Conservation (phyloP, 768 basidiomycete genomes). For the Mycena leptocephala region DNA sequence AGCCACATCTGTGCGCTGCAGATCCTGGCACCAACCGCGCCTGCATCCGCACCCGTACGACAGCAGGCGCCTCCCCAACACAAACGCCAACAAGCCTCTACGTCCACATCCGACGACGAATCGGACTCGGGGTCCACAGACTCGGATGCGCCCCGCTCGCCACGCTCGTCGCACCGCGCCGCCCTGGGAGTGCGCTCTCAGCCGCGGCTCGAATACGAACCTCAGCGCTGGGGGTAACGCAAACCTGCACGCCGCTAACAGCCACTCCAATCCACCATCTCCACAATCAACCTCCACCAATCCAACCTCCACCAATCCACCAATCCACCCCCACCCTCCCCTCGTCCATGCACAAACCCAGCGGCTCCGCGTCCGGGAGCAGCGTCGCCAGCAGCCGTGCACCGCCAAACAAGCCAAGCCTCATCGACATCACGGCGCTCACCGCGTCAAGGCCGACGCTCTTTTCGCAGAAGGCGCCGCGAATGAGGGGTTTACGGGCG, state of each 20-base stretch:
- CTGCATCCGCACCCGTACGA: background rate
- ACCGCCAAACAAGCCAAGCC: slow-evolving; percentile 45
- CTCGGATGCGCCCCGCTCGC: slow-evolving; percentile 78
- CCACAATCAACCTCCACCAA: slow-evolving; percentile 27
- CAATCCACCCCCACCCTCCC: background rate
- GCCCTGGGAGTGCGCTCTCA: slow-evolving; percentile 78
- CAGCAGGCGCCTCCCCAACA: background rate
- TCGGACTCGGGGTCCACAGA: slow-evolving; percentile 51
- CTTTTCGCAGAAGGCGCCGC: slow-evolving; percentile 24
- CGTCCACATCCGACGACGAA: background rate
- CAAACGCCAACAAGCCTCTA: background rate
- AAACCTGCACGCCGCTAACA: too few relatives aligned
- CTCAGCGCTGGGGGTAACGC: too few relatives aligned
- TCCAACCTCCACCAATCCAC: slow-evolving; percentile 1
- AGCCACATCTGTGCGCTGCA: background rate
- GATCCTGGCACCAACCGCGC: background rate
- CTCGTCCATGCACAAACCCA: background rate
- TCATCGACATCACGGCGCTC: slow-evolving; percentile 68
- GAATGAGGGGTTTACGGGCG: slow-evolving; percentile 57
- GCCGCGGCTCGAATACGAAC: too few relatives aligned
- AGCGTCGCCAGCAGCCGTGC: slow-evolving; percentile 14
- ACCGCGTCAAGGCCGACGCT: slow-evolving; percentile 39
- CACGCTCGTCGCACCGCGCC: slow-evolving; percentile 70
- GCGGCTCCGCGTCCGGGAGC: slow-evolving; percentile 6
- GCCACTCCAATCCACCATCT: background rate